Evolutionary conservation across 257 asterid species (phyloP), one percentile per base, ranked within the genome.

Genomic region (Solanum chiquidenum): DNA sequence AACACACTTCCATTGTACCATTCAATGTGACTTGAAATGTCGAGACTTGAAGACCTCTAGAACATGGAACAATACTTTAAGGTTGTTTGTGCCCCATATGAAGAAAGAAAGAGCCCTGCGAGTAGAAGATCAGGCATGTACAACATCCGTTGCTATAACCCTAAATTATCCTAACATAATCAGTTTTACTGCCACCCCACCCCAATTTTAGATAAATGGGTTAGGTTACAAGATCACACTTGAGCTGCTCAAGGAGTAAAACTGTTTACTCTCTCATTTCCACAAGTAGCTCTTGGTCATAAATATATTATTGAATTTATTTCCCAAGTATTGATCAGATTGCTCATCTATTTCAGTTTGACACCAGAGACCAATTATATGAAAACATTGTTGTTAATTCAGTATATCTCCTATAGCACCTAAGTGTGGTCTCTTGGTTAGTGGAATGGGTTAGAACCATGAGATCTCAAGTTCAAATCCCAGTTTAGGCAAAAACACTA

Each of bases 21-120:
- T 83, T 21, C 42, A 49, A 74, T 3, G 1, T 12, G 49, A 83
- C 33, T 35, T 35, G 21, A 75, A 38, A 75, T 75, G 23, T 16
- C 58, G 8, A 75, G 58, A 49, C 34, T 75, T 27, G 55, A 38
- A 38, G 55, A 12, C 34, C 83, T 38, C 34, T 38, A 4, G 58
- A 38, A 75, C 83, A 38, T 38, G 83, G 83, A 75, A 75, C 34
- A 75, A 23, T 75, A 12, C 58, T 75, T 75, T 40, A 40, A 35
- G 21, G 58, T 7, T 23, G 55, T 75, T 89, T 82, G 68, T 88
- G 90, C 90, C 90, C 92, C 87, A 88, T 88, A 77, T 88, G 79
- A 85, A 21, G 58, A 31, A 46, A 37, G 29, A 66, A 60, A 20
- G 58, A 85, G 66, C 62, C 82, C 64, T 62, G 9, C 10, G 60